These are phyloP conservation scores for Pseudogymnoascus destructans DNA, from an alignment of 2,329 filamentous ascomycete species.

Conservation along the genomic window DNA sequence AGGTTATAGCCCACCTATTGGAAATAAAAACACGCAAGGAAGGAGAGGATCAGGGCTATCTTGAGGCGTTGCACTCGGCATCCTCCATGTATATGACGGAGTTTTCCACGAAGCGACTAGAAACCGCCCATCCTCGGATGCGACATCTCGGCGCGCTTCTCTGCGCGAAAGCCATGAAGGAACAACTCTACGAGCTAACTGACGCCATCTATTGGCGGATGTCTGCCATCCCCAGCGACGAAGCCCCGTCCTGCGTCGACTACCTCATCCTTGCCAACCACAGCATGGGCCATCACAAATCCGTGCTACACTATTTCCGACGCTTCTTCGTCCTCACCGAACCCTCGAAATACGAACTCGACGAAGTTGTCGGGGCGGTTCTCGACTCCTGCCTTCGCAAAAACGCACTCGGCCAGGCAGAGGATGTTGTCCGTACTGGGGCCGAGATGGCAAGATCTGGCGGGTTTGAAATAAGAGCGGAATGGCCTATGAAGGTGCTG, in stretches of 20 bases:
- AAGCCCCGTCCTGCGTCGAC: slow-evolving; percentile 5
- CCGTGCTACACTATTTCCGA: slow-evolving; percentile 15
- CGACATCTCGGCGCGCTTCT: slow-evolving; percentile 16
- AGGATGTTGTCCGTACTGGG: slow-evolving; percentile 18
- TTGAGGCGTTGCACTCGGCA: not conserved
- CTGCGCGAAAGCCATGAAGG: slow-evolving; percentile 16
- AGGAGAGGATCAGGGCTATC: not conserved
- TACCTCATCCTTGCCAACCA: slow-evolving; percentile 19
- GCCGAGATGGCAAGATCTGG: slow-evolving; percentile 16
- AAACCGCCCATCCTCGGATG: slow-evolving; percentile 11
- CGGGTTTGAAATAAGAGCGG: slow-evolving; percentile 16
- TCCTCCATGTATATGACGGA: slow-evolving; percentile 19
- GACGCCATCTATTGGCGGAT: slow-evolving; percentile 18
- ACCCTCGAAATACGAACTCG: slow-evolving; percentile 17
- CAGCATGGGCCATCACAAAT: slow-evolving; percentile 15
- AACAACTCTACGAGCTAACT: slow-evolving; percentile 17
- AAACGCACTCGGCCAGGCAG: slow-evolving; percentile 15
- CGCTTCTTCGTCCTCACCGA: slow-evolving; percentile 15
- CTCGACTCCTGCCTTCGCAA: slow-evolving; percentile 18
- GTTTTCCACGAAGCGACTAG: slow-evolving; percentile 16
- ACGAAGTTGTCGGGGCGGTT: slow-evolving; percentile 13
- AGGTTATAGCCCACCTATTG: slow-evolving; percentile 6
- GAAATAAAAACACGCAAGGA: not conserved
- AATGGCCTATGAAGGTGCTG: slow-evolving; percentile 20
- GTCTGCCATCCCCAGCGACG: slow-evolving; percentile 11